phyloP scores from a whole-genome alignment of 2,329 filamentous ascomycete genomes.

The Truncatella angustata region DNA sequence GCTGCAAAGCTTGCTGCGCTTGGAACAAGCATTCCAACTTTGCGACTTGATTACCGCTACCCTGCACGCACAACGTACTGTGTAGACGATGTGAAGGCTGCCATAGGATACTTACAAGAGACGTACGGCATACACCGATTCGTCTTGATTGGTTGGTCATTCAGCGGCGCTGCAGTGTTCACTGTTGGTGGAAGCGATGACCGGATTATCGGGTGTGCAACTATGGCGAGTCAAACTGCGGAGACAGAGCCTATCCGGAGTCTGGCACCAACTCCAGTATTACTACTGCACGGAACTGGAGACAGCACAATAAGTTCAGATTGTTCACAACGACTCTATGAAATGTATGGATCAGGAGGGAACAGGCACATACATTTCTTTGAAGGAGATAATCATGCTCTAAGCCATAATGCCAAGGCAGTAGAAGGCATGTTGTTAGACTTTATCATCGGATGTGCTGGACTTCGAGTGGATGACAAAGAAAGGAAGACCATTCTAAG shows the following conservation, averaged over 20 bases:
- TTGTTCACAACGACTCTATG: slow-evolving; percentile 34
- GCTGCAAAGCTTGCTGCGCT: slow-evolving; percentile 37
- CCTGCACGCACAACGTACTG: slow-evolving; percentile 27
- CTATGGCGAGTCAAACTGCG: slow-evolving; percentile 37
- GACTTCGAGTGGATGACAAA: slow-evolving; percentile 16
- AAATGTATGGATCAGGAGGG: slow-evolving; percentile 32
- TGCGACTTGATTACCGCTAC: slow-evolving; percentile 37
- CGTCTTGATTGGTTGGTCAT: slow-evolving; percentile 41
- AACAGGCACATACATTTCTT: slow-evolving; percentile 33
- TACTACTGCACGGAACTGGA: slow-evolving; percentile 37
- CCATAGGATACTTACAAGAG: slow-evolving; percentile 32
- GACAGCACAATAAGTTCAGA: slow-evolving; percentile 31
- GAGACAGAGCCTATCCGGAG: slow-evolving; percentile 30
- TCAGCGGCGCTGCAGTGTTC: slow-evolving; percentile 40
- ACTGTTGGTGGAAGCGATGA: slow-evolving; percentile 29
- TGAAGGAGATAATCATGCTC: slow-evolving; percentile 38
- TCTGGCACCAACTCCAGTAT: slow-evolving; percentile 31
- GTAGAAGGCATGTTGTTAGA: slow-evolving; percentile 37
- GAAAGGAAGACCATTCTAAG: slow-evolving; percentile 19
- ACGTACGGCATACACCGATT: slow-evolving; percentile 30
- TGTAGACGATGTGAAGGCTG: slow-evolving; percentile 32
- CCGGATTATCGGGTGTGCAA: slow-evolving; percentile 29
- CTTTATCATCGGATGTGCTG: slow-evolving; percentile 34
- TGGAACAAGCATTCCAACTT: slow-evolving; percentile 30
- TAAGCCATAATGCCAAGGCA: slow-evolving; percentile 32